Evolutionary conservation across 768 basidiomycete genomes (phyloP), one percentile per base, ranked within the genome.

Genomic region (Rhodotorula sphaerocarpa): DNA sequence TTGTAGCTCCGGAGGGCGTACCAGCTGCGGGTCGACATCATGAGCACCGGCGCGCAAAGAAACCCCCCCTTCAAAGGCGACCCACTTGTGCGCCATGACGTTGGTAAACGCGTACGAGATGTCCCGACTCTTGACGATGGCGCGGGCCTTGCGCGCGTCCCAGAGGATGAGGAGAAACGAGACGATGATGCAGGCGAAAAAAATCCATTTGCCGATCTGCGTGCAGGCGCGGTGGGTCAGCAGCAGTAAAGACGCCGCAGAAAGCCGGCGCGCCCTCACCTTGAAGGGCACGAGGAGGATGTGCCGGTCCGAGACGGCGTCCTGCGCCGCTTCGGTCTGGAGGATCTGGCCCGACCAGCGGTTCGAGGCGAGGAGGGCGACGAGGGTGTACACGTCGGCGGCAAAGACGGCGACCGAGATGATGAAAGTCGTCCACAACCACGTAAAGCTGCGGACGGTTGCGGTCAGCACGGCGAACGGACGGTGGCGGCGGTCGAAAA

Each of bases 51-150:
- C n/a, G n/a, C n/a, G n/a, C n/a, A n/a, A n/a, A n/a, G n/a, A n/a
- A n/a, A n/a, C n/a, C n/a, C n/a, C n/a, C n/a, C n/a, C n/a, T n/a
- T n/a, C n/a, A n/a, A n/a, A 39, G 16, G 16, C 16, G 36, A 39
- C 36, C 36, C 36, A 39, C 74, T 90, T 82, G 74, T 97, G 89
- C 59, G 90, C 89, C 85, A 95, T 86, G 73, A 96, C 83, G 74
- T 97, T 97, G 70, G 95, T 97, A 79, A 93, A 97, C 41, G 92
- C 90, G 73, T 90, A 97, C 31, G 90, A 91, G 65, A 99, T 97
- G 76, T 99, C 95, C 69, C 91, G 84, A 74, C 89, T 91, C 41
- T 84, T 84, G 73, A 99, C 87, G 74, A 99, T 95, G 76, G 86
- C 88, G 78, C 90, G 87, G 28, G 93, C 78, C 76, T 97, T 97